Percentiles rank a stretch among this genome's conserved stretches.
Conservation (phyloP, 345 rosid species). For the Aquilaria malaccensis region DNA sequence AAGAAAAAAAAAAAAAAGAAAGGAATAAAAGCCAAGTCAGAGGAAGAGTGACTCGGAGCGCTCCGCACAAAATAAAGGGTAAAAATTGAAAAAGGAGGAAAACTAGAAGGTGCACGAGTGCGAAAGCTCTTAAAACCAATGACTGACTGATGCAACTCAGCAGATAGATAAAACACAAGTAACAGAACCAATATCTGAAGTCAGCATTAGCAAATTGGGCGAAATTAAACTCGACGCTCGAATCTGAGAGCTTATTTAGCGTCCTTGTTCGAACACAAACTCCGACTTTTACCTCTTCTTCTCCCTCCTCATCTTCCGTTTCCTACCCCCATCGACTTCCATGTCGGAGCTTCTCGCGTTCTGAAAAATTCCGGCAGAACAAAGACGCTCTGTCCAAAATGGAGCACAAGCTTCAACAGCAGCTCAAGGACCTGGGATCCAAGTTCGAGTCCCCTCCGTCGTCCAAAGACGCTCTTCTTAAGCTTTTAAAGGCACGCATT, state of each 20-base stretch:
- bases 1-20: no score
- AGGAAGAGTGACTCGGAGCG: no score
- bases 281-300: conserved; percentile 3
- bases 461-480: conserved; percentile 64
- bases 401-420: conserved; percentile 62
- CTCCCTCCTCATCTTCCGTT: neutral
- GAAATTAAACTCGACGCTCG: no score
- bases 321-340: conserved; percentile 8
- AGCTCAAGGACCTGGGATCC: conserved; percentile 81
- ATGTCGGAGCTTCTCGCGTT: conserved; percentile 7
- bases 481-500: conserved; percentile 73
- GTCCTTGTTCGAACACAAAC: conserved; percentile 24
- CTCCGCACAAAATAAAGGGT: no score
- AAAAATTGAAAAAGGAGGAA: neutral
- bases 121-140: no score
- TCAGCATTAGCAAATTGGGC: neutral
- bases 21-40: no score
- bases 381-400: conserved; percentile 22
- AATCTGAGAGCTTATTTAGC: conserved; percentile 28
- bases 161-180: no score
- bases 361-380: conserved; percentile 5
- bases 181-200: neutral
- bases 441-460: conserved; percentile 70
- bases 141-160: no score
- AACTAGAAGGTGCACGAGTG: no score